These are phyloP conservation scores for Gryganskiella cystojenkinii DNA, from an alignment of 192 early-diverging fungal species.

Conservation along the genomic window DNA sequence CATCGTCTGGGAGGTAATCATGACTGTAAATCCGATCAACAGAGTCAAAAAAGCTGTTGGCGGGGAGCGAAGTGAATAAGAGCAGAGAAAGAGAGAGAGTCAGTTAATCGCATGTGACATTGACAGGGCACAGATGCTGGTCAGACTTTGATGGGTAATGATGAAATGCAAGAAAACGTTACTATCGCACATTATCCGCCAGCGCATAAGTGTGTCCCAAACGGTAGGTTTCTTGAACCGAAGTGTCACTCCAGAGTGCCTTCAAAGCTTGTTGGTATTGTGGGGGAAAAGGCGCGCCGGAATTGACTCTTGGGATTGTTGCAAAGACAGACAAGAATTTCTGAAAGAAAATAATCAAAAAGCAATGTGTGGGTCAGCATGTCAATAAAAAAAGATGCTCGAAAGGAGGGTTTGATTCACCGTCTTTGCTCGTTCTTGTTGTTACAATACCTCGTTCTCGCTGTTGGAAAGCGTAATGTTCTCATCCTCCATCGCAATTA, in stretches of 20 bases:
- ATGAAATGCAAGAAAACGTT: slow-evolving; percentile 20
- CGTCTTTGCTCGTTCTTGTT: background rate
- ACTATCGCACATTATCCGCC: slow-evolving; percentile 65
- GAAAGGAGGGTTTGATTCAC: background rate
- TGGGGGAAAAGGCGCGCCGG: slow-evolving; percentile 53
- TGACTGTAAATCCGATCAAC: slow-evolving; percentile 58
- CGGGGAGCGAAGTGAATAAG: background rate
- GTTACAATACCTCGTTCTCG: slow-evolving; percentile 34
- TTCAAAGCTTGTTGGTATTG: slow-evolving; percentile 57
- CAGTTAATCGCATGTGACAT: background rate
- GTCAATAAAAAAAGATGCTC: background rate
- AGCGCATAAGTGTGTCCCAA: slow-evolving; percentile 60
- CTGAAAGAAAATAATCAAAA: slow-evolving; percentile 16
- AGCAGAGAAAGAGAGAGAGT: background rate
- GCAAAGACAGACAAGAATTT: slow-evolving; percentile 48
- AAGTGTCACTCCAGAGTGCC: slow-evolving; percentile 56
- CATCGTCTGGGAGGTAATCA: slow-evolving; percentile 64
- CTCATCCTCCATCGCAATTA: slow-evolving; percentile 56
- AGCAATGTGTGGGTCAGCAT: background rate
- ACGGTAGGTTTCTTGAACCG: slow-evolving; percentile 54
- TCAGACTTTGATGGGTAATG: background rate
- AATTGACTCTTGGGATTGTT: slow-evolving; percentile 46
- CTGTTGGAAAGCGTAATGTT: slow-evolving; percentile 12
- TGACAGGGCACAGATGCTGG: background rate
- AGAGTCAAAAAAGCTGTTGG: slow-evolving; percentile 60